Evolutionary conservation across 179 eudicot species (phyloP).

Genomic region (Monotropa hypopitys): DNA sequence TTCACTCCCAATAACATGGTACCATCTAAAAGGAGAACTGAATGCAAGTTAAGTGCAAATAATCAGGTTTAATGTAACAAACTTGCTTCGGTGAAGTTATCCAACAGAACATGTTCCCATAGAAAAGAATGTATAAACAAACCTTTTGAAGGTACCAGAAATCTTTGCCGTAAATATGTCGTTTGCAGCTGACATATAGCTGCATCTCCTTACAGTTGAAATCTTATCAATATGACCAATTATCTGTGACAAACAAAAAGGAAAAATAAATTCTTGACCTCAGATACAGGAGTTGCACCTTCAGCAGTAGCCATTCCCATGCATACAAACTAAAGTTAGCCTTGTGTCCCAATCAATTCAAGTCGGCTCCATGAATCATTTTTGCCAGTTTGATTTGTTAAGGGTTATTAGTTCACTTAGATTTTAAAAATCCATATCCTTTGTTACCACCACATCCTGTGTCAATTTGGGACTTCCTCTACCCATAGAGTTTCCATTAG

Average conservation of each 20-base stretch:
- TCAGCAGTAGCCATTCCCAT: neutral
- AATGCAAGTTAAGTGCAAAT: neutral
- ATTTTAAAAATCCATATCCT: neutral
- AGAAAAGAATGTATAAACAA: constrained; percentile 13
- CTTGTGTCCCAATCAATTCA: neutral
- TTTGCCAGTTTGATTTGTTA: neutral
- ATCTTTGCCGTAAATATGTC: constrained; percentile 79
- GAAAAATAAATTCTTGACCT: neutral
- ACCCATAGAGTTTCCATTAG: neutral
- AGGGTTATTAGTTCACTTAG: neutral
- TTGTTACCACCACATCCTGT: neutral
- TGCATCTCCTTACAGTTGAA: constrained; percentile 49
- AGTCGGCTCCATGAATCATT: neutral
- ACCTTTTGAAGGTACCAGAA: constrained; percentile 91
- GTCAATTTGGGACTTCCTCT: neutral
- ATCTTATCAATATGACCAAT: constrained; percentile 73
- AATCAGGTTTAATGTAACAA: neutral
- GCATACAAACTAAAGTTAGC: neutral
- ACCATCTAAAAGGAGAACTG: neutral
- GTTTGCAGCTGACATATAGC: constrained; percentile 68
- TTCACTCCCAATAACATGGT: neutral
- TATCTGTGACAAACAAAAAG: constrained; percentile 26
- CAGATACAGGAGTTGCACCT: neutral
- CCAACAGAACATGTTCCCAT: neutral
- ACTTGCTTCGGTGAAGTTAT: neutral